Percentiles rank a stretch among this genome's conserved stretches.
These are phyloP conservation scores for Gossypium mustelinum DNA, from an alignment of 345 rosid species.

Conservation along the genomic window DNA sequence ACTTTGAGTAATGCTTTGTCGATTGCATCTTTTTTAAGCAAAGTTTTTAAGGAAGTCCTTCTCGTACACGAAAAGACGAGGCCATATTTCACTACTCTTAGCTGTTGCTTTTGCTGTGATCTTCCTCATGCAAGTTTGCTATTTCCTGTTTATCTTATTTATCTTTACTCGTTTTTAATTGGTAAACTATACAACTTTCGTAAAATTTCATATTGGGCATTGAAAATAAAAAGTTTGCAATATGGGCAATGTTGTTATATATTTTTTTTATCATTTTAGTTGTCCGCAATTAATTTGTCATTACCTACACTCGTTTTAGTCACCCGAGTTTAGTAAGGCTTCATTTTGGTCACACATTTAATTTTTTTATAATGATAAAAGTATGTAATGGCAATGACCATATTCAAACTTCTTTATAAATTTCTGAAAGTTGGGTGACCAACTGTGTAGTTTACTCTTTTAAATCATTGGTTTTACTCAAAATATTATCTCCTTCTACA, in stretches of 20 bases:
- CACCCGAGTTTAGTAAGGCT: too few relatives aligned
- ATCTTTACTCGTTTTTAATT: neutral
- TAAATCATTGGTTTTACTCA: too few relatives aligned
- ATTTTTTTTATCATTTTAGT: neutral
- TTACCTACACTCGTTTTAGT: neutral
- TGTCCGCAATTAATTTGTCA: neutral
- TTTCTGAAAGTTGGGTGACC: too few relatives aligned
- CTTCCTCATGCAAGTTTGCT: conserved; percentile 83
- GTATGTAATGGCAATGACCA: too few relatives aligned
- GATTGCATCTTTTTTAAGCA: conserved; percentile 27
- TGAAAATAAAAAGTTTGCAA: too few relatives aligned
- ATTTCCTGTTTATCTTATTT: neutral
- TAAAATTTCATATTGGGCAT: too few relatives aligned
- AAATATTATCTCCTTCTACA: too few relatives aligned
- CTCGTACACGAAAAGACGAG: conserved; percentile 45
- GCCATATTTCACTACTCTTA: conserved; percentile 50
- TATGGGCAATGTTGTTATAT: neutral
- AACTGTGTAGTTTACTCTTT: too few relatives aligned
- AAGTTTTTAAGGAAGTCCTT: conserved; percentile 35
- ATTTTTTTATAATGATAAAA: too few relatives aligned
- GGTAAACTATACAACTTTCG: too few relatives aligned
- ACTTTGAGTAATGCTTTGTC: conserved; percentile 21
- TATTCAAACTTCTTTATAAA: too few relatives aligned
- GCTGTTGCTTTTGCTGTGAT: conserved; percentile 61
- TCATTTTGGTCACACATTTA: too few relatives aligned